Conservation (phyloP, 2,329 filamentous ascomycete species). For the Pseudogymnoascus verrucosus region DNA sequence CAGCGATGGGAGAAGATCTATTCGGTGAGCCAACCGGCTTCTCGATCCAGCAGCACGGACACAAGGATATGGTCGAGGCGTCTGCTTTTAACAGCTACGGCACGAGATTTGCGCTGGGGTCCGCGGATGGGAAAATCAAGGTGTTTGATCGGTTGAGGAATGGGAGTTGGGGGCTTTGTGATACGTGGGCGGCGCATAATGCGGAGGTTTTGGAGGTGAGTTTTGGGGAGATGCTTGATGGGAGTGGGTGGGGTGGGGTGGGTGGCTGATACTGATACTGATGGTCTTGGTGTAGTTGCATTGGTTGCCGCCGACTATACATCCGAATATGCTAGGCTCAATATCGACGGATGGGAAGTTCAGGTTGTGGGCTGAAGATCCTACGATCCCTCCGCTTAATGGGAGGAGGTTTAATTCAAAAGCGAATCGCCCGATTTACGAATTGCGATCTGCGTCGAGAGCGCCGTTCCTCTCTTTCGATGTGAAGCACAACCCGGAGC, state of each 20-base stretch:
- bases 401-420: conserved; percentile 73
- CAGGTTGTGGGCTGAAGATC: conserved; percentile 89
- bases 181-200: conserved; percentile 85
- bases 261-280: conserved; percentile 9
- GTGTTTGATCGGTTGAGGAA: conserved; percentile 81
- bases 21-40: conserved; percentile 14
- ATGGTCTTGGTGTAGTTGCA: conserved; percentile 52
- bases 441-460: conserved; percentile 21
- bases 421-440: conserved; percentile 52
- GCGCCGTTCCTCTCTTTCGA: conserved; percentile 67
- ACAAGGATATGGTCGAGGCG: conserved; percentile 44
- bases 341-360: conserved; percentile 85
- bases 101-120: conserved; percentile 82
- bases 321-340: conserved; percentile 76
- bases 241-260: conserved; percentile 6
- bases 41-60: conserved; percentile 59
- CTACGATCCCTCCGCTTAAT: conserved; percentile 62
- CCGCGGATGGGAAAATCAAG: conserved; percentile 85
- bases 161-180: conserved; percentile 68
- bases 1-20: background rate
- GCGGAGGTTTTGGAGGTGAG: conserved; percentile 81
- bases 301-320: conserved; percentile 87
- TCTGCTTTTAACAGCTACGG: conserved; percentile 90
- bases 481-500: conserved; percentile 73
- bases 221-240: conserved; percentile 17